A percentile compares a stretch with the other conserved stretches of the same genome.
Evolutionary conservation across 2,329 filamentous ascomycete species (phyloP).

Genomic region (Byssoonygena ceratinophila): DNA sequence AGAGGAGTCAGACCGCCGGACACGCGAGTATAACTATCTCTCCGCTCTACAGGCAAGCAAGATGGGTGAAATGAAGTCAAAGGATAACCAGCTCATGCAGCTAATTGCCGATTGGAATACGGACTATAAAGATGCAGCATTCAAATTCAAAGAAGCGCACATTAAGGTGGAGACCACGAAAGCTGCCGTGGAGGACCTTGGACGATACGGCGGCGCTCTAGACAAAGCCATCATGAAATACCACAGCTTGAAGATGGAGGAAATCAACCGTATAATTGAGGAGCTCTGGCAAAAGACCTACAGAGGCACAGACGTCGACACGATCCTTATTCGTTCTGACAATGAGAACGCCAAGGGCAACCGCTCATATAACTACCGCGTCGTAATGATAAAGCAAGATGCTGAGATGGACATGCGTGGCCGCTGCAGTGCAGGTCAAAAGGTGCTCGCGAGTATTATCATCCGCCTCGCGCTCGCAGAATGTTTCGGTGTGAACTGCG

Average conservation of each 20-base stretch:
- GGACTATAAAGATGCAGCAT: conserved; percentile 73
- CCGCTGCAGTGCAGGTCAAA: conserved; percentile 90
- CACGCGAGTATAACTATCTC: conserved; percentile 57
- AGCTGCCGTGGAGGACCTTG: conserved; percentile 82
- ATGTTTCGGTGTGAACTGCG: conserved; percentile 92
- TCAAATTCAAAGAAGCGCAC: conserved; percentile 73
- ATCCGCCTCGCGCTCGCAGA: conserved; percentile 93
- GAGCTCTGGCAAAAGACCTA: conserved; percentile 98
- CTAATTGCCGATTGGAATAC: conserved; percentile 70
- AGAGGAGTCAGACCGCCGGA: conserved; percentile 56
- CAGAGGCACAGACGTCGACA: conserved; percentile 93
- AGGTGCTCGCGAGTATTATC: conserved; percentile 92
- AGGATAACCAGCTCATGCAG: conserved; percentile 66
- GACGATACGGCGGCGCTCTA: conserved; percentile 68
- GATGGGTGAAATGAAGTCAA: conserved; percentile 68
- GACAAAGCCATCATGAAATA: conserved; percentile 98
- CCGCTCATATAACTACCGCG: conserved; percentile 88
- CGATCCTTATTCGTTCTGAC: conserved; percentile 88
- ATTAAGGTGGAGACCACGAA: conserved; percentile 87
- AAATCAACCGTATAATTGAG: conserved; percentile 88
- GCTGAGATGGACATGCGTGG: conserved; percentile 99
- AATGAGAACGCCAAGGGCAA: conserved; percentile 64
- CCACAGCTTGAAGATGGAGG: conserved; percentile 92
- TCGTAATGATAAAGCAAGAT: conserved; percentile 95
- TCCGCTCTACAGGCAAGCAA: conserved; percentile 63